Conservation (phyloP, 1,139 yeast species). For the Petasospora rhodanensis region DNA sequence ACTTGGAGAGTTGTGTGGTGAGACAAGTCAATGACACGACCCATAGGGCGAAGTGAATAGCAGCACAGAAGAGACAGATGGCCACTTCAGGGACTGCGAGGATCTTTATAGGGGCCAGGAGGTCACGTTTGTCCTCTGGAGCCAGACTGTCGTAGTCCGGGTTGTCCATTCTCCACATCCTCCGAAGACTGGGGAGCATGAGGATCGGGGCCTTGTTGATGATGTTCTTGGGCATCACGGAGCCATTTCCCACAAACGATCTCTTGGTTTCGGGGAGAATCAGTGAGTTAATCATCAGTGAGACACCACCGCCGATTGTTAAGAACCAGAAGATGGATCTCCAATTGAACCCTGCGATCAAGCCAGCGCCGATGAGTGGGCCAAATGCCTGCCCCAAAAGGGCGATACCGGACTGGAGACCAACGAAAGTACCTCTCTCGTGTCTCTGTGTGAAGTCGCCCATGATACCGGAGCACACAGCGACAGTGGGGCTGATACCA, state of each 20-base stretch:
- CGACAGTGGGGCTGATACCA: constrained; percentile 69
- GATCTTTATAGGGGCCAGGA: constrained; percentile 44
- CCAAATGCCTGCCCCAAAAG: constrained; percentile 77
- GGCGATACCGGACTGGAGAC: constrained; percentile 58
- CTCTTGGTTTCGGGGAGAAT: constrained; percentile 71
- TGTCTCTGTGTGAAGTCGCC: constrained; percentile 61
- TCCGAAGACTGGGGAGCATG: constrained; percentile 20
- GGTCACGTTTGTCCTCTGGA: constrained; percentile 29
- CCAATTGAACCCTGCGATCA: constrained; percentile 63
- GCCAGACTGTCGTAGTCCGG: constrained; percentile 30
- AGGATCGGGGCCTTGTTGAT: constrained; percentile 43
- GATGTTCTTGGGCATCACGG: constrained; percentile 40
- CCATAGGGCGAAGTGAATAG: constrained; percentile 65
- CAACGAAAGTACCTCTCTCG: constrained; percentile 63
- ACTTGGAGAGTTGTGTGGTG: constrained; percentile 45
- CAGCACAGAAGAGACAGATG: constrained; percentile 45
- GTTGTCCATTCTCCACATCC: constrained; percentile 27
- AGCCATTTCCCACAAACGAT: constrained; percentile 63
- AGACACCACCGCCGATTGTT: constrained; percentile 51
- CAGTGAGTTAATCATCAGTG: constrained; percentile 35
- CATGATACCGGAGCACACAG: constrained; percentile 60
- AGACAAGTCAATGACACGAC: constrained; percentile 63
- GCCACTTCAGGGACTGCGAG: constrained; percentile 33
- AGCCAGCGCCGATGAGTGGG: constrained; percentile 67
- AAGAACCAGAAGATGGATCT: constrained; percentile 73